Evolutionary conservation across 2,329 filamentous ascomycete genomes (phyloP).

Genomic region (Didymella segeticola): DNA sequence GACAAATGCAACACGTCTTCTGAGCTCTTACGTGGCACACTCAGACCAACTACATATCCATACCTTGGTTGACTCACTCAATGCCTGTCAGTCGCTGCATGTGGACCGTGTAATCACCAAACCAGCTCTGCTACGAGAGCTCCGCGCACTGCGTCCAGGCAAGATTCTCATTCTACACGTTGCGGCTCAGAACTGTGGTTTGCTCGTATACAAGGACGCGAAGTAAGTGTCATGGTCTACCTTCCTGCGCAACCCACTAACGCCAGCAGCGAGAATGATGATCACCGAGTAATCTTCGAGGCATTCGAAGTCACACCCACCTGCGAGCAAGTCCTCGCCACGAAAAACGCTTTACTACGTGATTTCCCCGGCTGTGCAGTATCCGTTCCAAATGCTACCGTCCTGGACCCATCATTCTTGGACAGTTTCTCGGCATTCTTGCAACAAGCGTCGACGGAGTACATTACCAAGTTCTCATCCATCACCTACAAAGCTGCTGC

Average conservation of each 20-base stretch:
- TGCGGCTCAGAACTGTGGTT: conserved; percentile 57
- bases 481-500: conserved; percentile 60
- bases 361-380: conserved; percentile 66
- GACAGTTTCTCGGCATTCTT: conserved; percentile 60
- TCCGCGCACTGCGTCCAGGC: conserved; percentile 18
- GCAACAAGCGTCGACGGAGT: conserved; percentile 62
- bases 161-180: conserved; percentile 54
- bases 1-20: conserved; percentile 26
- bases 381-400: conserved; percentile 51
- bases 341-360: conserved; percentile 62
- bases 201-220: conserved; percentile 50
- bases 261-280: conserved; percentile 11
- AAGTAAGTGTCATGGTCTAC: conserved; percentile 39
- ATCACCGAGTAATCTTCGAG: conserved; percentile 58
- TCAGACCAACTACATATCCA: conserved; percentile 22
- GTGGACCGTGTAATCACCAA: conserved; percentile 34
- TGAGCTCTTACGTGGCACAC: conserved; percentile 20
- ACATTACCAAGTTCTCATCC: conserved; percentile 61
- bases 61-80: conserved; percentile 22
- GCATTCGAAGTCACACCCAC: conserved; percentile 66
- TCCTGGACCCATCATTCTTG: conserved; percentile 55
- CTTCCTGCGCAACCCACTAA: not conserved
- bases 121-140: conserved; percentile 24
- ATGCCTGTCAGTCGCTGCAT: conserved; percentile 29
- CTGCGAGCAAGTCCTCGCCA: conserved; percentile 60